A percentile compares a stretch with the other conserved stretches of the same genome.
These are phyloP conservation scores for Akanthomyces muscarius DNA, from an alignment of 2,329 filamentous ascomycete species.

Conservation along the genomic window DNA sequence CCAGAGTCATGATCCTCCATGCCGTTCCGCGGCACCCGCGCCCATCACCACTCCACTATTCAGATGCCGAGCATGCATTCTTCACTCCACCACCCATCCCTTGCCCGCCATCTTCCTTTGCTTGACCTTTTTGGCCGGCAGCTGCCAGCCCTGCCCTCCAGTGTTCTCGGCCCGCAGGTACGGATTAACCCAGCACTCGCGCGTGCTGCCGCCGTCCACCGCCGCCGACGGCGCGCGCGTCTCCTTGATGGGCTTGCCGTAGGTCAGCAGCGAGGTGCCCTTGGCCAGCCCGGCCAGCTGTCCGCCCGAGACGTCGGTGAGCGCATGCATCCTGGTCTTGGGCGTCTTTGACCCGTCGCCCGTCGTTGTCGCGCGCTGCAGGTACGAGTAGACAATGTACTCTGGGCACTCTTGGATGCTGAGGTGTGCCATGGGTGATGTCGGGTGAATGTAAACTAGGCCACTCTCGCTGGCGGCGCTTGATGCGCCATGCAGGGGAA, in stretches of 20 bases:
- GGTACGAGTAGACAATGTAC: conserved; percentile 81
- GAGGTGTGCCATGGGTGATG: conserved; percentile 71
- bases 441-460: conserved; percentile 83
- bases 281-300: conserved; percentile 77
- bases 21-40: not conserved
- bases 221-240: conserved; percentile 44
- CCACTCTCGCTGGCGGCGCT: conserved; percentile 47
- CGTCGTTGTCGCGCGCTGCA: conserved; percentile 63
- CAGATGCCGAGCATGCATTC: not conserved
- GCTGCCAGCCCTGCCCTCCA: conserved; percentile 71
- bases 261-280: conserved; percentile 76
- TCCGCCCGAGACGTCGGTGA: conserved; percentile 72
- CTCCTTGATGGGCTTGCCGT: conserved; percentile 90
- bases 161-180: conserved; percentile 65
- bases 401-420: conserved; percentile 72
- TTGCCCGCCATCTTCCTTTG: conserved; percentile 70
- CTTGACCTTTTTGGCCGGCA: conserved; percentile 79
- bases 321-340: conserved; percentile 81
- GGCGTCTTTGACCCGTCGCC: conserved; percentile 51
- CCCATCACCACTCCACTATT: not conserved
- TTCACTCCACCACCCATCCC: conserved; percentile 67
- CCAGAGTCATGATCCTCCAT: not conserved
- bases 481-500: conserved; percentile 54
- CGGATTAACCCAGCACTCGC: conserved; percentile 82
- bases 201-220: conserved; percentile 37